Base-by-base conservation (phyloP, 169 alveolate genomes). In the Babesia ovata region DNA sequence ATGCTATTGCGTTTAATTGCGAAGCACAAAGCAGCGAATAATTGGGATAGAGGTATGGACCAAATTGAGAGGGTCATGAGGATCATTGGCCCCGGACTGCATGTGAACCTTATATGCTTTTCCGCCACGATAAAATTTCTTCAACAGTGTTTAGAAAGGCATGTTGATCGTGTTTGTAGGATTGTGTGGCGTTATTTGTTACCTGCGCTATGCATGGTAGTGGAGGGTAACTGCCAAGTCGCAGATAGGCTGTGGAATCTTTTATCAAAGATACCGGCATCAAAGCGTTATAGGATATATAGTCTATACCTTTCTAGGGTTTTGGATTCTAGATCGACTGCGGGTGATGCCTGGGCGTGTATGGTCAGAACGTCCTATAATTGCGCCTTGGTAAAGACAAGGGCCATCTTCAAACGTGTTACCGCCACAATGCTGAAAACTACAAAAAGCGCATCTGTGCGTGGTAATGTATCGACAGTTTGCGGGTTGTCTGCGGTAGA, bases 141-240 rank as follows among this genome's bases (percentile, higher is more conserved):
- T 6, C 28, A 61, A 11, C 39, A 8, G 2, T 61, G 56, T 14
- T 3, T 75, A 21, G 56, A 39, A 7, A 24, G 8, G 44, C 56
- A 63, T 22, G 4, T 12, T n/a, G 61, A 61, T 19, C 56, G 44
- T n/a, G 78, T 81, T 54, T 54, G 57, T 17, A 72, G 28, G 7
- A 45, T 72, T 13, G 14, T 81, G 0, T 71, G 76, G 69, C 59
- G 12, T 48, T 71, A 73, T 71, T 2, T 81, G 21, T 21, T 81
- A 16, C 79, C 79, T 6, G 39, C 60, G 21, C 24, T 81, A 50
- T 45, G 67, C 19, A 21, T 69, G n/a, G 67, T 76, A 36, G 52
- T 56, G 28, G 88, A 81, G 33, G 78, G 88, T 17, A 81, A 81
- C 50, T 81, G 70, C 57, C 88, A 81, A 44, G 49, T 81, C 2